These are phyloP conservation scores for Talinum fruticosum DNA, from an alignment of 148 eudicot genomes.

Conservation along the genomic window DNA sequence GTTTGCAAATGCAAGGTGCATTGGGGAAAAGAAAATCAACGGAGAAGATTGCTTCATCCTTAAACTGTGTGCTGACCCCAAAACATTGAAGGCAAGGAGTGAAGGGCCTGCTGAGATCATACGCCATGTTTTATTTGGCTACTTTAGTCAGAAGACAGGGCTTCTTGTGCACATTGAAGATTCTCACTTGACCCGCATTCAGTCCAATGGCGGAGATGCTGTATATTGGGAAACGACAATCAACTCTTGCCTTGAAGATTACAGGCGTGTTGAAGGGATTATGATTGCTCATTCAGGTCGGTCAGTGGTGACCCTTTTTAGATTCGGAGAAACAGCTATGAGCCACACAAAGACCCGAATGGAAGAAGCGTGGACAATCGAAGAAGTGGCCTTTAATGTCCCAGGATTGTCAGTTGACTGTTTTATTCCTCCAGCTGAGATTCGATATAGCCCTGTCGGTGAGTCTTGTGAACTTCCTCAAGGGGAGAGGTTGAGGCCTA, in stretches of 20 bases:
- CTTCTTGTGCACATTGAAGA: slow-evolving; percentile 61
- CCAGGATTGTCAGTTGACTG: slow-evolving; percentile 82
- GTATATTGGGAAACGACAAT: slow-evolving; percentile 97
- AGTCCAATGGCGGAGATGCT: slow-evolving; percentile 86
- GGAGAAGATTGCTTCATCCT: slow-evolving; percentile 70
- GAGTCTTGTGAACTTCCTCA: slow-evolving; percentile 62
- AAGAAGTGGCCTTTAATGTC: slow-evolving; percentile 75
- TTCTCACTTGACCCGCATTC: slow-evolving; percentile 81
- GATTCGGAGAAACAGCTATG: slow-evolving; percentile 87
- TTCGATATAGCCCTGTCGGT: slow-evolving; percentile 48
- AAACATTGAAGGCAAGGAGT: slow-evolving; percentile 52
- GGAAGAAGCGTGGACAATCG: slow-evolving; percentile 78
- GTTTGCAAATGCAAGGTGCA: slow-evolving; percentile 58
- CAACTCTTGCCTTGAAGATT: slow-evolving; percentile 74
- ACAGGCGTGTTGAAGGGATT: slow-evolving; percentile 80
- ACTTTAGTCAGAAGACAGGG: slow-evolving; percentile 62
- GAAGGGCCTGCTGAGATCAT: slow-evolving; percentile 68
- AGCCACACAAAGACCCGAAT: slow-evolving; percentile 75
- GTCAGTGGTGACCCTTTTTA: slow-evolving; percentile 86
- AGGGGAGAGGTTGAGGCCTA: slow-evolving; percentile 52
- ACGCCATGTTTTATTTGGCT: slow-evolving; percentile 57
- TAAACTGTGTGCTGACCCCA: slow-evolving; percentile 59
- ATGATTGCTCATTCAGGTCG: slow-evolving; percentile 95
- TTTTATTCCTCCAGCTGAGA: slow-evolving; percentile 90
- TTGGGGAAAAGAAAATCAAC: slow-evolving; percentile 56